Conservation (phyloP, 345 rosid species). For the Hypericum perforatum region DNA sequence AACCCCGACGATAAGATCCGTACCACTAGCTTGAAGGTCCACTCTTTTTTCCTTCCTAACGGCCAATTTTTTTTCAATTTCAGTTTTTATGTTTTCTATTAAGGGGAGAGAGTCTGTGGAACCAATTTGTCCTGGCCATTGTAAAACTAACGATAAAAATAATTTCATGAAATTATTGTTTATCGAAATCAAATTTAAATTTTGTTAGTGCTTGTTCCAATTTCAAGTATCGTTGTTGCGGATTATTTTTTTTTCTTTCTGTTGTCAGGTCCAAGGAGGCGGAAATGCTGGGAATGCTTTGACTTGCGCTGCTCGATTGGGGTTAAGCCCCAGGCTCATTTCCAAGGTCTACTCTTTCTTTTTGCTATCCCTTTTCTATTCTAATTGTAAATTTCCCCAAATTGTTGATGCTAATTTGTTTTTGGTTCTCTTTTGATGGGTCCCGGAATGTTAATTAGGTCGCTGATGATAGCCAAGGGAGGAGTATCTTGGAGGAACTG, state of each 20-base stretch:
- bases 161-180: too few relatives aligned
- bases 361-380: too few relatives aligned
- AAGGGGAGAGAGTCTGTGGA: too few relatives aligned
- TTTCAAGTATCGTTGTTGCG: neutral
- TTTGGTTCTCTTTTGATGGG: neutral
- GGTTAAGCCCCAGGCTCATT: constrained; percentile 48
- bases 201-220: too few relatives aligned
- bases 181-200: too few relatives aligned
- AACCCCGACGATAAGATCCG: constrained; percentile 86
- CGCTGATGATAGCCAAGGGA: constrained; percentile 51
- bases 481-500: constrained; percentile 39
- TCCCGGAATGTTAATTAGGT: constrained; percentile 20
- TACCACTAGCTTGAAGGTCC: constrained; percentile 61
- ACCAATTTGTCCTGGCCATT: too few relatives aligned
- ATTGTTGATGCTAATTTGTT: too few relatives aligned
- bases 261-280: constrained; percentile 53
- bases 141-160: too few relatives aligned
- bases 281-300: constrained; percentile 65
- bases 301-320: constrained; percentile 56
- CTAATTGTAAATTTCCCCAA: too few relatives aligned
- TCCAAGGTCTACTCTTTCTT: constrained; percentile 36
- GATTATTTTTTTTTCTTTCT: neutral
- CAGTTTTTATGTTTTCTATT: too few relatives aligned
- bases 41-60: neutral
- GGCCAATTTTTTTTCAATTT: neutral